Conservation (phyloP, 1,284 basidiomycete species). For the Tausonia pullulans region DNA sequence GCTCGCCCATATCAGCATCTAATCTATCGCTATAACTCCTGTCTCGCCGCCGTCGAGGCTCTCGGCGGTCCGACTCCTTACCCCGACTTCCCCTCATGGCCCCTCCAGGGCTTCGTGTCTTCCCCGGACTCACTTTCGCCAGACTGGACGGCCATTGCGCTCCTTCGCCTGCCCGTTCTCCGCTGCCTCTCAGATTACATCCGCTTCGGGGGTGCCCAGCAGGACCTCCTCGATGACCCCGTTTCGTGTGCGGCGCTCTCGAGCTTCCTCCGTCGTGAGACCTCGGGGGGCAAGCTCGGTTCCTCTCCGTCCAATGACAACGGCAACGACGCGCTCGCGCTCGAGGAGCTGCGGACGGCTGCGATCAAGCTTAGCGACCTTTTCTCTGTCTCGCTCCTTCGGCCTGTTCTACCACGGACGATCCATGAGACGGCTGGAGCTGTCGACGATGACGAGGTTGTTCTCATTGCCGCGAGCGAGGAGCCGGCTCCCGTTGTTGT, state of each 20-base stretch:
- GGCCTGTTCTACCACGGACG: not conserved
- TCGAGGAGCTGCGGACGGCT: too few relatives aligned
- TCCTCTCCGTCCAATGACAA: too few relatives aligned
- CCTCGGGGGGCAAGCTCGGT: too few relatives aligned
- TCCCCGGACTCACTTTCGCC: not conserved
- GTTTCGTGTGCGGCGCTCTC: conserved; percentile 18
- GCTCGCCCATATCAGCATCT: conserved; percentile 5
- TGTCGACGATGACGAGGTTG: not conserved
- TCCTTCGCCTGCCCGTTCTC: conserved; percentile 47
- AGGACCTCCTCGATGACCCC: conserved; percentile 58
- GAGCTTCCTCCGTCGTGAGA: too few relatives aligned
- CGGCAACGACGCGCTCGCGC: too few relatives aligned
- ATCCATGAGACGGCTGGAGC: too few relatives aligned
- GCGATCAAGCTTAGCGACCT: not conserved
- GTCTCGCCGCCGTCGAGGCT: not conserved
- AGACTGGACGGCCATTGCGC: conserved; percentile 1
- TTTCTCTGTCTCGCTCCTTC: not conserved
- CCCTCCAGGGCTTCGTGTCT: conserved; percentile 4
- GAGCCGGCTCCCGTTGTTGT: not conserved
- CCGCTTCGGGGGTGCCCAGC: conserved; percentile 52
- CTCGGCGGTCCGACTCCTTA: too few relatives aligned
- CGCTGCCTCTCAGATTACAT: conserved; percentile 59
- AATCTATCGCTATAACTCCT: conserved; percentile 7
- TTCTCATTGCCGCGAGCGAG: not conserved
- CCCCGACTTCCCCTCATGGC: not conserved